A percentile compares a stretch with the other conserved stretches of the same genome.
phyloP scores from a whole-genome alignment of 2,329 filamentous ascomycete species.

The Aspergillus sp. region DNA sequence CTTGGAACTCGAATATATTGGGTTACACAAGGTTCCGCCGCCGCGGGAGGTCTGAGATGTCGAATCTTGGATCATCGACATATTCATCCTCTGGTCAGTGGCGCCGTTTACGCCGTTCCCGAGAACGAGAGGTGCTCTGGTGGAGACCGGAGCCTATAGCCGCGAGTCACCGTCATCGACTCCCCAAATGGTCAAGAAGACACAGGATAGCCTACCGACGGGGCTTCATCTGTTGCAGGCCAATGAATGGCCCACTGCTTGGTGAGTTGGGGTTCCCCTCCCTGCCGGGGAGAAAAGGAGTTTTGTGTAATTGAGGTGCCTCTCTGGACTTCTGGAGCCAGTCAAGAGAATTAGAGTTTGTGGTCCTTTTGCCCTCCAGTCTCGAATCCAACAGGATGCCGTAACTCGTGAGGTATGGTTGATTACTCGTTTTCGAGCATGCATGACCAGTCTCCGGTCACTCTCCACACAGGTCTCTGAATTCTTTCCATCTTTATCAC shows the following conservation, averaged over 20 bases:
- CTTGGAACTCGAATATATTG: background rate
- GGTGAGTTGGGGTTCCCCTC: background rate
- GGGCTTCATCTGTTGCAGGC: background rate
- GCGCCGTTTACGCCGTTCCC: background rate
- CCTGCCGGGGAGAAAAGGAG: background rate
- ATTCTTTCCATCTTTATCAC: background rate
- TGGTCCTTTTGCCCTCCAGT: too few species aligned
- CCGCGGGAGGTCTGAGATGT: constrained; percentile 12
- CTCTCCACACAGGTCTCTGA: background rate
- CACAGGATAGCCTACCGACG: background rate
- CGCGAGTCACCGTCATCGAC: background rate
- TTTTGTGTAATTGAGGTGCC: background rate
- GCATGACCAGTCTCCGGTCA: background rate
- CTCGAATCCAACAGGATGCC: background rate
- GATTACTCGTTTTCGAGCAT: background rate
- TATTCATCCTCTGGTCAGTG: background rate
- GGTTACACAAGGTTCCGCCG: constrained; percentile 7
- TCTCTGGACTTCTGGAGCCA: too few species aligned
- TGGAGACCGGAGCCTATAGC: constrained; percentile 2
- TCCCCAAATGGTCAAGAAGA: background rate
- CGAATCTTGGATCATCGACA: background rate
- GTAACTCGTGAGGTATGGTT: background rate
- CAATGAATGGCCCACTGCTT: background rate
- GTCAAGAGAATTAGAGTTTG: background rate
- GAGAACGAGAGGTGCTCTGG: background rate